A percentile compares a stretch with the other conserved stretches of the same genome.
phyloP scores from a whole-genome alignment of 106 monocot genomes.

The Phalaenopsis aphrodite region DNA sequence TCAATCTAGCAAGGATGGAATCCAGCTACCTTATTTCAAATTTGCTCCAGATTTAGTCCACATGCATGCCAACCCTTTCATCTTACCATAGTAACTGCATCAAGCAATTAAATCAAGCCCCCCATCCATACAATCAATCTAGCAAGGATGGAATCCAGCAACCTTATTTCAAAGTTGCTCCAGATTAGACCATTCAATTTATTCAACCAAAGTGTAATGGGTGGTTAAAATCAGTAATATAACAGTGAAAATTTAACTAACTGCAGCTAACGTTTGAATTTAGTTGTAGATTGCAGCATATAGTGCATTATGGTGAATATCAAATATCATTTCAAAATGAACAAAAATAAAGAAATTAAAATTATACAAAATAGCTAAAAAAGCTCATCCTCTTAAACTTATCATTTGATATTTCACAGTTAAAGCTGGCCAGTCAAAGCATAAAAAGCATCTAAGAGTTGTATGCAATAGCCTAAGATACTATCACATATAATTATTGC shows the following conservation, averaged over 20 bases:
- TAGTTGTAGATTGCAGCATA: not conserved
- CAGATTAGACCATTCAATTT: not conserved
- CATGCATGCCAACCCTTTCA: no score
- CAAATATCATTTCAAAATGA: not conserved
- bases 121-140: no score
- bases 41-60: not conserved
- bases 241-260: not conserved
- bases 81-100: no score
- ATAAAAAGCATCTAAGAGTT: no score
- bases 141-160: no score
- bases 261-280: not conserved
- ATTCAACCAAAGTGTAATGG: not conserved
- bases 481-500: no score
- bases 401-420: no score
- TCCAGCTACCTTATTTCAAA: not conserved
- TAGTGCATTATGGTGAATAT: not conserved
- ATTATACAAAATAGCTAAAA: not conserved
- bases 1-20: not conserved
- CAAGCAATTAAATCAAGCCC: no score
- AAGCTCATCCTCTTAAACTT: not conserved
- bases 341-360: not conserved
- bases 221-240: not conserved
- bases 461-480: no score
- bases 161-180: no score
- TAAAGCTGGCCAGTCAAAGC: no score